Evolutionary conservation across 805 yeast species (phyloP), one percentile per base, ranked within the genome.

Genomic region (Saccharomycopsis synnaedendra): DNA sequence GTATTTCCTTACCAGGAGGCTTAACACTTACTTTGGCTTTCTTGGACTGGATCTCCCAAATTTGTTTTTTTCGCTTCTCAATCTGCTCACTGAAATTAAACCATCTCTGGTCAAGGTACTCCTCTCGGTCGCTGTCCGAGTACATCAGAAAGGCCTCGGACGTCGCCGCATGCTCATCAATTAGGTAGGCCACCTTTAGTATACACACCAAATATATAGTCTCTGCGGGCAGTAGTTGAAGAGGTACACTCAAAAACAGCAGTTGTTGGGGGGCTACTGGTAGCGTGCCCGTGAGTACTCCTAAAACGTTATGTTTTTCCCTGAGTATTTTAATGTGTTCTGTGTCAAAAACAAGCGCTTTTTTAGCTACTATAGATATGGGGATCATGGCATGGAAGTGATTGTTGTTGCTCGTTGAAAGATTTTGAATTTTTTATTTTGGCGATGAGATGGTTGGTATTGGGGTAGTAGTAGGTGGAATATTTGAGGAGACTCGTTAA

Each of bases 231-330:
- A 78, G 71, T 41, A 90, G 65, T 57, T 78, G 76, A 44, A 93
- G 62, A 0, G 98, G 98, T 2, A 89, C 64, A 0, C 96, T 94
- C 39, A 86, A 66, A 57, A 89, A 83, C n/a, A 80, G 69, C 58
- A 87, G 88, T 58, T 90, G 98, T 61, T 93, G 98, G 2, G 97
- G 93, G n/a, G 89, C 87, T 42, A 78, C 71, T 0, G 96, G 85
- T 32, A 93, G 65, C 0, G 96, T 84, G 0, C 98, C 98, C 0
- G 76, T 65, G 10, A 90, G 67, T 1, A 82, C 76, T 0, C 98
- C 98, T 28, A 79, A 70, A 1, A 93, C 72, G 9, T 86, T 85
- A 40, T 74, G 64, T 2, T 68, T 30, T 38, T 50, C 67, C 28
- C 97, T 68, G 5, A 88, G 67, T 28, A 47, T 47, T 54, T 72